Conservation (phyloP, 2,329 filamentous ascomycete genomes). For the Colletotrichum tanaceti region DNA sequence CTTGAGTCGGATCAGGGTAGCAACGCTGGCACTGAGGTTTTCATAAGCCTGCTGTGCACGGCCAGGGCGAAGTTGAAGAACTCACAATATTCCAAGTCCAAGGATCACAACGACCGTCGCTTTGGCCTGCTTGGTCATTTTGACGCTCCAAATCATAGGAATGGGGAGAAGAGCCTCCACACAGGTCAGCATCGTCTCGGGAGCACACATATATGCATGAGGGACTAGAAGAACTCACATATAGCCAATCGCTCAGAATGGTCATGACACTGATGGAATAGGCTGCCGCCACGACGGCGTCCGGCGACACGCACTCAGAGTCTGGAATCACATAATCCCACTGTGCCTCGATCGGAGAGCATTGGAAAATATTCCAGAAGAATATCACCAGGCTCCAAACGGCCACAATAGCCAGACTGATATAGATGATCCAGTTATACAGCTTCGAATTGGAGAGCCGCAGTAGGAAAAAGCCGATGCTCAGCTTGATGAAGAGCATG, state of each 20-base stretch:
- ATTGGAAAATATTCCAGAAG: constrained; percentile 66
- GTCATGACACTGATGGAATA: constrained; percentile 65
- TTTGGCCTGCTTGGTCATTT: constrained; percentile 65
- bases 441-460: constrained; percentile 58
- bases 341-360: constrained; percentile 61
- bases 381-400: constrained; percentile 61
- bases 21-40: constrained; percentile 61
- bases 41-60: neutral
- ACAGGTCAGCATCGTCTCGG: constrained; percentile 13
- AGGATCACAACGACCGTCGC: constrained; percentile 62
- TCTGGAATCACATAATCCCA: constrained; percentile 63
- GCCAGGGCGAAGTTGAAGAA: neutral
- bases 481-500: constrained; percentile 69
- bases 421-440: constrained; percentile 61
- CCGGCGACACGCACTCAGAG: constrained; percentile 56
- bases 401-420: constrained; percentile 58
- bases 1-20: constrained; percentile 64
- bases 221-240: constrained; percentile 49
- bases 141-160: constrained; percentile 66
- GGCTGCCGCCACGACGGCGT: constrained; percentile 60
- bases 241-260: constrained; percentile 66
- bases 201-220: neutral
- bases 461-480: constrained; percentile 65
- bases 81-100: constrained; percentile 63
- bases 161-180: constrained; percentile 61